Conservation (phyloP, 441 rosid species). For the Rhodomyrtus psidioides region DNA sequence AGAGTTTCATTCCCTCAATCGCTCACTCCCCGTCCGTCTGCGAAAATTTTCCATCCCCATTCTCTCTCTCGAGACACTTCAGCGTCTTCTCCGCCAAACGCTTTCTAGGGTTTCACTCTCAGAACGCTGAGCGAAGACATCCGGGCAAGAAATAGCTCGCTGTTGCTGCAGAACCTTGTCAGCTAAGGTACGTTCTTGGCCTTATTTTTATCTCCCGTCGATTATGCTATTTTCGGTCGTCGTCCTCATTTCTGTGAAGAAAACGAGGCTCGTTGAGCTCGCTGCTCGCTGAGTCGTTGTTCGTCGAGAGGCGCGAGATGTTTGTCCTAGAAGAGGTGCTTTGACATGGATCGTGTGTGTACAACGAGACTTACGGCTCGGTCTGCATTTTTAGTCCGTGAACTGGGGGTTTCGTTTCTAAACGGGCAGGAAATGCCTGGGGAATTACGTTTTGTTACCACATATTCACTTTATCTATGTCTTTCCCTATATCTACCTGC, state of each 20-base stretch:
- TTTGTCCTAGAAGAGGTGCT: neutral
- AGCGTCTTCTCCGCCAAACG: too few species aligned
- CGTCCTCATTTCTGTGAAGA: neutral
- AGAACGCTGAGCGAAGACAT: neutral
- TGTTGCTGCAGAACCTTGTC: neutral
- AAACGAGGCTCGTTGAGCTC: neutral
- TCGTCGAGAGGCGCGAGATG: neutral
- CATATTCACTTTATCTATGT: neutral
- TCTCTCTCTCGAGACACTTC: neutral
- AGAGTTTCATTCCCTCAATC: neutral
- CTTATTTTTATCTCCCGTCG: neutral
- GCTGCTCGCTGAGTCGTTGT: neutral
- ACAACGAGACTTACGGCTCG: neutral
- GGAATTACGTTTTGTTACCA: neutral
- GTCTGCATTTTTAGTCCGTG: neutral
- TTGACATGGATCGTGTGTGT: neutral
- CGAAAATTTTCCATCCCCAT: neutral
- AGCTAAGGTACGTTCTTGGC: neutral
- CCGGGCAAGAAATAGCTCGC: neutral
- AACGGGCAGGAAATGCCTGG: neutral
- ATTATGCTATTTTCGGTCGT: neutral
- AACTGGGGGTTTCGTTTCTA: neutral
- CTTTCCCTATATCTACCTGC: neutral
- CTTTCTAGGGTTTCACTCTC: neutral
- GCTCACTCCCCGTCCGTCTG: neutral